phyloP scores from a whole-genome alignment of 2,329 filamentous ascomycete genomes.

The Mollisia scopiformis region DNA sequence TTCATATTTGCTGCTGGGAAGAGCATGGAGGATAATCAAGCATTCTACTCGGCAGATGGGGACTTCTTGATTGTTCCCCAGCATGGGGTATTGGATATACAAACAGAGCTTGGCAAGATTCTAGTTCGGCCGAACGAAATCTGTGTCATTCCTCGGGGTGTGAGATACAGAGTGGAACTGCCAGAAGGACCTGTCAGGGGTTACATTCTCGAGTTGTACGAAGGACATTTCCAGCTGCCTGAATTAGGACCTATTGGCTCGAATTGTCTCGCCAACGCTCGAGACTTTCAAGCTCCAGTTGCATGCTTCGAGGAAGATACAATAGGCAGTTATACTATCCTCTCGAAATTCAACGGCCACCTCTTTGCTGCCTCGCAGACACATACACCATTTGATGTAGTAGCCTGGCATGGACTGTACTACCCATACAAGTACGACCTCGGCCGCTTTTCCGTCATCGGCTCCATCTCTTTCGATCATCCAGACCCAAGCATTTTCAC shows the following conservation, averaged over 20 bases:
- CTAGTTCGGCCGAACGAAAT: conserved; percentile 81
- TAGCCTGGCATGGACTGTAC: conserved; percentile 81
- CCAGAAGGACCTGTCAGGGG: conserved; percentile 65
- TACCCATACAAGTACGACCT: conserved; percentile 84
- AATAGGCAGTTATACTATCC: conserved; percentile 50
- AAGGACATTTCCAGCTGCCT: conserved; percentile 72
- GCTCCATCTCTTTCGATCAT: conserved; percentile 74
- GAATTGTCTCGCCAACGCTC: conserved; percentile 73
- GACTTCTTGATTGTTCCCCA: conserved; percentile 79
- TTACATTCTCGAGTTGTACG: conserved; percentile 76
- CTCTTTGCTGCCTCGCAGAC: conserved; percentile 67
- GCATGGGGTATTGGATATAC: conserved; percentile 73
- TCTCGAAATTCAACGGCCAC: conserved; percentile 67
- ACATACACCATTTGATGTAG: conserved; percentile 78
- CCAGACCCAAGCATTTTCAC: conserved; percentile 80
- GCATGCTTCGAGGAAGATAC: conserved; percentile 67
- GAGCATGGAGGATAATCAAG: conserved; percentile 73
- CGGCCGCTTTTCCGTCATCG: conserved; percentile 75
- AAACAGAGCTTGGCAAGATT: conserved; percentile 75
- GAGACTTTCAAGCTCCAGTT: conserved; percentile 76
- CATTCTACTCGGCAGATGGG: conserved; percentile 84
- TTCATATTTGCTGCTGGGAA: conserved; percentile 79
- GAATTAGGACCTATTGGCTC: conserved; percentile 75
- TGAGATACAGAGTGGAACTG: conserved; percentile 74
- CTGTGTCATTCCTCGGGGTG: conserved; percentile 72